Evolutionary conservation across 768 basidiomycete genomes (phyloP).

Genomic region (Dacryopinax spathularia): DNA sequence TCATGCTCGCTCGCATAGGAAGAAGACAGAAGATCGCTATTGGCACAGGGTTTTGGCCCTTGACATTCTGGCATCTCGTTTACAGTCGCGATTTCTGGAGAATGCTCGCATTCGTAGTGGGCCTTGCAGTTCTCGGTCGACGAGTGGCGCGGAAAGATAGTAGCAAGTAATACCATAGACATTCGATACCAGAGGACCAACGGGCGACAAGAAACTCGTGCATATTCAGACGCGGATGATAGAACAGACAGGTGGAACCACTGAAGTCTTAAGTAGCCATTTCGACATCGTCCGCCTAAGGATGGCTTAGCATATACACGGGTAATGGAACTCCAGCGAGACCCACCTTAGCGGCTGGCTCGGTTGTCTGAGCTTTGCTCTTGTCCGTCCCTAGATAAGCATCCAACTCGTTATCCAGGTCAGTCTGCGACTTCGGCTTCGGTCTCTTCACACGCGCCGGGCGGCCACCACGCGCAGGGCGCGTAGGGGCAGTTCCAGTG

Average conservation of each 20-base stretch:
- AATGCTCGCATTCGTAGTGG: background rate
- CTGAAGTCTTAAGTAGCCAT: background rate
- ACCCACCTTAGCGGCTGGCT: background rate
- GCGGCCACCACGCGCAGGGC: background rate
- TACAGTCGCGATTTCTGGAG: background rate
- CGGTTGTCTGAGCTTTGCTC: background rate
- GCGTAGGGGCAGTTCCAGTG: background rate
- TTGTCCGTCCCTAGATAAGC: background rate
- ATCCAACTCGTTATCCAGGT: conserved; percentile 1
- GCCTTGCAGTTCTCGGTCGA: background rate
- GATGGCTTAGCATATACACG: background rate
- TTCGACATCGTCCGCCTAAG: background rate
- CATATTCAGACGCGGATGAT: background rate
- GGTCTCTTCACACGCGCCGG: background rate
- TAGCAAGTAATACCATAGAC: background rate
- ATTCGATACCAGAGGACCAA: too few relatives aligned
- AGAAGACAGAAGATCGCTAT: background rate
- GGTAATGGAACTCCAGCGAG: background rate
- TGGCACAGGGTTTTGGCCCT: background rate
- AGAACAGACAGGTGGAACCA: too few relatives aligned
- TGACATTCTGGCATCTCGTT: background rate
- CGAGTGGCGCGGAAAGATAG: background rate
- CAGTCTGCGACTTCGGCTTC: background rate
- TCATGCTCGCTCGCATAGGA: background rate
- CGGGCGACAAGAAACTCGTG: background rate